A percentile compares a stretch with the other conserved stretches of the same genome.
Conservation (phyloP, 2,329 filamentous ascomycete species). For the Alternaria gansuensis region DNA sequence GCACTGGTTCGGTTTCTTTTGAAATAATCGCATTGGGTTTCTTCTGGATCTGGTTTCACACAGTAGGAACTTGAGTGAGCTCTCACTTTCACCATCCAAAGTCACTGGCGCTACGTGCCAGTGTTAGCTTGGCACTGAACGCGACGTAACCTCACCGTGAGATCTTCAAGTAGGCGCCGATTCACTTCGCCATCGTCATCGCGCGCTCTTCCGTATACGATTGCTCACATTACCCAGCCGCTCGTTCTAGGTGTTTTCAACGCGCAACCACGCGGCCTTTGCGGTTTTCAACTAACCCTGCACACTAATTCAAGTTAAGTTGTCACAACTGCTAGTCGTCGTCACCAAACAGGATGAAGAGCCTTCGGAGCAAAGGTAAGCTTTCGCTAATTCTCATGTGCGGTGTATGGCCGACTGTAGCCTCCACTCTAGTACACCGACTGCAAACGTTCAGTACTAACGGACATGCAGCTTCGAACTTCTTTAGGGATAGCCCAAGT, state of each 20-base stretch:
- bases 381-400: neutral
- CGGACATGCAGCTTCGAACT: constrained; percentile 27
- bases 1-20: neutral
- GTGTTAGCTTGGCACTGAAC: constrained; percentile 5
- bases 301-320: neutral
- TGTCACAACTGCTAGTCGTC: neutral
- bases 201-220: neutral
- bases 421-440: neutral
- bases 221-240: neutral
- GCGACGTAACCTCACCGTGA: constrained; percentile 10
- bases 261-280: neutral
- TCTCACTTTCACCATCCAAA: constrained; percentile 6
- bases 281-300: neutral
- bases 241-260: neutral
- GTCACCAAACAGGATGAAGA: constrained; percentile 26
- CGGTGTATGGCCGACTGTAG: neutral
- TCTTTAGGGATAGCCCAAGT: constrained; percentile 30
- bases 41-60: constrained; percentile 10
- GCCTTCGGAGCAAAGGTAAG: constrained; percentile 33
- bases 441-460: constrained; percentile 2
- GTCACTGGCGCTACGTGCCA: neutral
- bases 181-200: neutral
- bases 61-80: neutral
- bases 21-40: neutral
- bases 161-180: neutral